A percentile compares a stretch with the other conserved stretches of the same genome.
These are phyloP conservation scores for Graphilbum fragrans DNA, from an alignment of 2,329 filamentous ascomycete species.

Conservation along the genomic window DNA sequence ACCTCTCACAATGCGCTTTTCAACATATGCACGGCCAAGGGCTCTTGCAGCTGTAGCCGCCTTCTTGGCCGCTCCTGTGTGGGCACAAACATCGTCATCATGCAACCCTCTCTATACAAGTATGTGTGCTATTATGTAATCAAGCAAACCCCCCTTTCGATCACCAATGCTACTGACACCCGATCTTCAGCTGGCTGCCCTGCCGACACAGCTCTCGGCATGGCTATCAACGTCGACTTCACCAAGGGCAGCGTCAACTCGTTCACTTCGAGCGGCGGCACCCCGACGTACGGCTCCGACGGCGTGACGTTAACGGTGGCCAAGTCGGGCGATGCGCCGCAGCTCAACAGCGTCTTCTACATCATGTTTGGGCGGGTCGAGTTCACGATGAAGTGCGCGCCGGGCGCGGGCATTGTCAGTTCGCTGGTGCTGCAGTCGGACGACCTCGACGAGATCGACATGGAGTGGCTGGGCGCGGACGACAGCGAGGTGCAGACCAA, in stretches of 20 bases:
- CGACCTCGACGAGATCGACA: slow-evolving; percentile 88
- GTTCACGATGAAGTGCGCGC: slow-evolving; percentile 71
- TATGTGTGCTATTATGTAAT: too few species aligned
- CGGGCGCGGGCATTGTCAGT: slow-evolving; percentile 85
- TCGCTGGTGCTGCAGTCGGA: slow-evolving; percentile 87
- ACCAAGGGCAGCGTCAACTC: slow-evolving; percentile 64
- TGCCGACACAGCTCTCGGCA: slow-evolving; percentile 68
- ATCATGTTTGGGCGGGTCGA: slow-evolving; percentile 98
- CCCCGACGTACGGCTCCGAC: slow-evolving; percentile 60
- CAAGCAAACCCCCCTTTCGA: background rate
- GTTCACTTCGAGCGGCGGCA: slow-evolving; percentile 59
- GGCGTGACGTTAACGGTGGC: slow-evolving; percentile 75
- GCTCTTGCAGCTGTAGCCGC: slow-evolving; percentile 6
- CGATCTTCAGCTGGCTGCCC: slow-evolving; percentile 45
- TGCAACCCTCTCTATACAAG: slow-evolving; percentile 19
- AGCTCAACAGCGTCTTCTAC: slow-evolving; percentile 85
- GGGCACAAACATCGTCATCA: slow-evolving; percentile 19
- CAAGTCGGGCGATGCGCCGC: slow-evolving; percentile 69
- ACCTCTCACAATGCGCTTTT: slow-evolving; percentile 12
- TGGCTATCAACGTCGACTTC: slow-evolving; percentile 76
- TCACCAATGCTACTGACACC: background rate
- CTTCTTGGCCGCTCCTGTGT: slow-evolving; percentile 8
- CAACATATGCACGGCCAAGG: slow-evolving; percentile 10
- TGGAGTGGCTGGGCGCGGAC: slow-evolving; percentile 85
- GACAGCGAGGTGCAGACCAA: slow-evolving; percentile 78